These are phyloP conservation scores for Globisporangium splendens DNA, from an alignment of 352 stramenopile species.

Conservation along the genomic window DNA sequence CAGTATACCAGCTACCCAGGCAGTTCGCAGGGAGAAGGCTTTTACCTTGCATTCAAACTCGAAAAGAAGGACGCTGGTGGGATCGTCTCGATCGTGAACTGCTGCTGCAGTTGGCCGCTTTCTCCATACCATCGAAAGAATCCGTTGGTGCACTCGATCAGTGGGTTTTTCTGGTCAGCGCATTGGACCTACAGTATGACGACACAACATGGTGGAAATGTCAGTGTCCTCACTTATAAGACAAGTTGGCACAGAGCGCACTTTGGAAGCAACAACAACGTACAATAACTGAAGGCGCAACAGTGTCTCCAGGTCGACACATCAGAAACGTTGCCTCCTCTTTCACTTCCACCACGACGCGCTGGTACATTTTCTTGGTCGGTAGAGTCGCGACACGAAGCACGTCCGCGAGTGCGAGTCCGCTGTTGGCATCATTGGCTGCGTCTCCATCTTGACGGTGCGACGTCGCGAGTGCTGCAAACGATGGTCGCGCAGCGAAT, in stretches of 20 bases:
- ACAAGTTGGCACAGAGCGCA: no score
- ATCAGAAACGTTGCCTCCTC: conserved; percentile 31
- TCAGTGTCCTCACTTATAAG: no score
- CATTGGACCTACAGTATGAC: conserved; percentile 8
- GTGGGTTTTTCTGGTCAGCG: not conserved
- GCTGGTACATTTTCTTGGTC: conserved; percentile 33
- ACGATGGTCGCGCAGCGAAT: conserved; percentile 37
- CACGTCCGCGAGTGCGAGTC: conserved; percentile 34
- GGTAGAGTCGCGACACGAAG: conserved; percentile 36
- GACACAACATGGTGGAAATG: not conserved
- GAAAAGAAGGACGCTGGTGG: conserved; percentile 22
- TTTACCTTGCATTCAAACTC: conserved; percentile 1
- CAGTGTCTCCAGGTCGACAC: conserved; percentile 8
- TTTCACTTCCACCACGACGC: conserved; percentile 31
- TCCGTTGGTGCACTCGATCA: conserved; percentile 26
- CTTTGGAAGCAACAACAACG: no score
- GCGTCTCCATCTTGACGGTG: not conserved
- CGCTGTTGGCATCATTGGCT: conserved; percentile 6
- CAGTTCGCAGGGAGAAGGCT: not conserved
- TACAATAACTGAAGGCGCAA: conserved; percentile 5
- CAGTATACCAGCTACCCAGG: no score
- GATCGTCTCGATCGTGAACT: conserved; percentile 64
- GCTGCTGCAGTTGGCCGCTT: conserved; percentile 26
- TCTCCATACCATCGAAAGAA: conserved; percentile 53
- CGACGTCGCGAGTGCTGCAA: conserved; percentile 33